phyloP scores from a whole-genome alignment of 1,284 basidiomycete genomes.

The Marasmius tenuissimus region DNA sequence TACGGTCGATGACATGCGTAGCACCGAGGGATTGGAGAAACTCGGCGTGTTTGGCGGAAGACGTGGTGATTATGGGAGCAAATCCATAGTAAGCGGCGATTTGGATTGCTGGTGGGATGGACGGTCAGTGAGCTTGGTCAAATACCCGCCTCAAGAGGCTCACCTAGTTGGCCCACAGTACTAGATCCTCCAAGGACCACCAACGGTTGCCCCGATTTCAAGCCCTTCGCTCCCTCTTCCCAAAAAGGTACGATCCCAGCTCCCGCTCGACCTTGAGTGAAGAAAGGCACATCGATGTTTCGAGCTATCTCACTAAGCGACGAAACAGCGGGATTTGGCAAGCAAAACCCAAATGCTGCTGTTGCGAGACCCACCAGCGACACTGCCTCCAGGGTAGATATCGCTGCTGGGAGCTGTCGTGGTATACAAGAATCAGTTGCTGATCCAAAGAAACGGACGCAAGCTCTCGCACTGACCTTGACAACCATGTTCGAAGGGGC shows the following conservation, averaged over 20 bases:
- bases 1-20: conserved; percentile 35
- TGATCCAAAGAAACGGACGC: not conserved
- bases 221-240: conserved; percentile 27
- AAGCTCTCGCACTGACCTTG: conserved; percentile 32
- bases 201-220: conserved; percentile 21
- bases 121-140: no score
- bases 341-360: not conserved
- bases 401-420: not conserved
- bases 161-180: conserved; percentile 30
- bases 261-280: conserved; percentile 28
- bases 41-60: conserved; percentile 33
- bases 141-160: not conserved
- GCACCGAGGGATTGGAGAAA: conserved; percentile 40
- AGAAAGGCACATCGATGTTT: conserved; percentile 29
- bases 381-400: conserved; percentile 27
- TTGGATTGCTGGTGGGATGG: not conserved
- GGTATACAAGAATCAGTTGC: not conserved
- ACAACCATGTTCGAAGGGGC: conserved; percentile 37
- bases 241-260: conserved; percentile 30
- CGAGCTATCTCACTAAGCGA: not conserved
- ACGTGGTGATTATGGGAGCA: conserved; percentile 36
- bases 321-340: not conserved
- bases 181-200: conserved; percentile 26
- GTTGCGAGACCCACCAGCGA: not conserved
- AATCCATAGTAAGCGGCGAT: conserved; percentile 31